Percentiles rank a stretch among this genome's conserved stretches.
These are phyloP conservation scores for Platanthera zijinensis DNA, from an alignment of 106 monocot genomes.

Conservation along the genomic window DNA sequence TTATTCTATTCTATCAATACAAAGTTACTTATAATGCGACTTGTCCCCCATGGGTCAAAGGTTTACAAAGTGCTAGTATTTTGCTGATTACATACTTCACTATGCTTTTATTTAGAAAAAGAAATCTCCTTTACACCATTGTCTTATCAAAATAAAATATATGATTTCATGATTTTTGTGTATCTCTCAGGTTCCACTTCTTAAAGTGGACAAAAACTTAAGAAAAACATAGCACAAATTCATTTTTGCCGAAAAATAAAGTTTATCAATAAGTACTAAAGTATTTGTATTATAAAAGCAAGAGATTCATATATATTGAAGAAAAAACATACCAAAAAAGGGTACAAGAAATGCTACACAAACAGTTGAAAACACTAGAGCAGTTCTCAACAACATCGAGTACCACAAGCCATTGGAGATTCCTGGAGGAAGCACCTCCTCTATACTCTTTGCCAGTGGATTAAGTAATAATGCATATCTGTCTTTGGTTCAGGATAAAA, in stretches of 20 bases:
- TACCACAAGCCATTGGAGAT: conserved; percentile 23
- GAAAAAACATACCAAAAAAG: conserved; percentile 60
- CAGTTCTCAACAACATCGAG: conserved; percentile 45
- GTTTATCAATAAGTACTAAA: not conserved
- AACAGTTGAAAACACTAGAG: conserved; percentile 71
- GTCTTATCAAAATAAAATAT: not conserved
- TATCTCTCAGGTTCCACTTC: not conserved
- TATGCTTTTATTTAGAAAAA: not conserved
- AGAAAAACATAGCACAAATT: not conserved
- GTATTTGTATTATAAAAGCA: not conserved
- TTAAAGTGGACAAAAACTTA: not conserved
- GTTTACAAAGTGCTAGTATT: too few relatives aligned
- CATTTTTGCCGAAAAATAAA: not conserved
- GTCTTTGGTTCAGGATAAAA: conserved; percentile 34
- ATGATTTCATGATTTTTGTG: not conserved
- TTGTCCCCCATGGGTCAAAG: too few relatives aligned
- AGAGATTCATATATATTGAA: not conserved
- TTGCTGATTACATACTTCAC: not conserved
- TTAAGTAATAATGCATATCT: conserved; percentile 84
- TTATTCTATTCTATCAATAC: too few relatives aligned
- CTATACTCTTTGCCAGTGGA: conserved; percentile 75
- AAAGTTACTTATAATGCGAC: too few relatives aligned
- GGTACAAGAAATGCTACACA: conserved; percentile 80
- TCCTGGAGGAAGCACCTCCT: conserved; percentile 61
- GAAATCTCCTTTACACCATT: not conserved